Percentiles rank a stretch among this genome's conserved stretches.
Conservation (phyloP, 768 basidiomycete species). For the Pleurotus eryngii region DNA sequence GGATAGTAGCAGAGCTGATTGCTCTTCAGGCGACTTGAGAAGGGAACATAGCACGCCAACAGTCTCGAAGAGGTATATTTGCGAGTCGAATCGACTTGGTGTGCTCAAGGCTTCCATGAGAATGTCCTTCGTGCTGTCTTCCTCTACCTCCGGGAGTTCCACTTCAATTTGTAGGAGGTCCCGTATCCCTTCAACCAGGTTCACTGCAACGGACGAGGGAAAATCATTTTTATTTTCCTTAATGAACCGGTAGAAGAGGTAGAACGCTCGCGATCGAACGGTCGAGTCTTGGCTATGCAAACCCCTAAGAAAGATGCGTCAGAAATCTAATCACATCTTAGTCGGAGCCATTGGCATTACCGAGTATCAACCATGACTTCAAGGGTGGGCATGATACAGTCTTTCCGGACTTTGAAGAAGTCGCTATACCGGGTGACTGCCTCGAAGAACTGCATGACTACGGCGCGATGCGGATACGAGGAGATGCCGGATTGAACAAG, state of each 20-base stretch:
- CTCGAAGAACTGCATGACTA: conserved; percentile 91
- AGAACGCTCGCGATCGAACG: conserved; percentile 78
- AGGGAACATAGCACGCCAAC: conserved; percentile 81
- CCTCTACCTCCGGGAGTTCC: conserved; percentile 75
- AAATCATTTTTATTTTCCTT: conserved; percentile 79
- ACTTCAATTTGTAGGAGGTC: conserved; percentile 78
- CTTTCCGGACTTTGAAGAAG: conserved; percentile 93
- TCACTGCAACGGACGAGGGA: conserved; percentile 63
- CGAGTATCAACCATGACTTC: conserved; percentile 83
- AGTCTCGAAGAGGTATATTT: conserved; percentile 93
- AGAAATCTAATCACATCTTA: neutral
- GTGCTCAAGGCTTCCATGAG: conserved; percentile 79
- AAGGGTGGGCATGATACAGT: conserved; percentile 82
- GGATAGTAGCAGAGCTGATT: conserved; percentile 66
- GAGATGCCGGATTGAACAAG: conserved; percentile 83
- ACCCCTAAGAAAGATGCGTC: conserved; percentile 50
- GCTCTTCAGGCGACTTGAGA: conserved; percentile 65
- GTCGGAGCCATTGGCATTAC: conserved; percentile 39
- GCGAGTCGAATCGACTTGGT: conserved; percentile 73
- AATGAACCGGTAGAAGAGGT: conserved; percentile 92
- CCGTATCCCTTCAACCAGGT: conserved; percentile 67
- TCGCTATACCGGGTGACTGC: conserved; percentile 89
- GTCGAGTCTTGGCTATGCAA: conserved; percentile 73
- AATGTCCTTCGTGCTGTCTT: conserved; percentile 59
- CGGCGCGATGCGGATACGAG: conserved; percentile 78